Conservation (phyloP, 2,329 filamentous ascomycete species). For the Mariannaea sp. region DNA sequence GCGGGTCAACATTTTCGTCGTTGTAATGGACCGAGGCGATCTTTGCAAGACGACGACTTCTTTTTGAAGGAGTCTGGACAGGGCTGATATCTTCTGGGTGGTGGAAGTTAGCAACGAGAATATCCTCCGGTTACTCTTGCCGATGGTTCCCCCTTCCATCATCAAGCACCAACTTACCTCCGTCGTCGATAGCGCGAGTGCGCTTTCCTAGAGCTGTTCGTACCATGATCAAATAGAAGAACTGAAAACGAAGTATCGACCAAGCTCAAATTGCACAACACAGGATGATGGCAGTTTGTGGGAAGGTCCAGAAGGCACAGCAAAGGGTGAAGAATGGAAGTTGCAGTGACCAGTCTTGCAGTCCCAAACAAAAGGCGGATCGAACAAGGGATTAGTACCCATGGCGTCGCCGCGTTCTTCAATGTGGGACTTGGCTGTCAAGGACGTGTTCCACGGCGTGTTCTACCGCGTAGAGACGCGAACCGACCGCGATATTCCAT, state of each 20-base stretch:
- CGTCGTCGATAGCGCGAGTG: slow-evolving; percentile 37
- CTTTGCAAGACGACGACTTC: slow-evolving; percentile 50
- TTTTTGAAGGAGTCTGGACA: slow-evolving; percentile 49
- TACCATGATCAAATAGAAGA: slow-evolving; percentile 35
- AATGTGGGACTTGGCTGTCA: slow-evolving; percentile 14
- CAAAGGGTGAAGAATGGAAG: slow-evolving; percentile 26
- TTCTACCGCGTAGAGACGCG: slow-evolving; percentile 44
- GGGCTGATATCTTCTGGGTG: slow-evolving; percentile 29
- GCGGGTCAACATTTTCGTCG: slow-evolving; percentile 68
- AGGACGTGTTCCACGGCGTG: slow-evolving; percentile 35
- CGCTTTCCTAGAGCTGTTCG: slow-evolving; percentile 44
- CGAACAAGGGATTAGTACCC: slow-evolving; percentile 26
- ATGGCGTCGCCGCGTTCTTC: slow-evolving; percentile 33
- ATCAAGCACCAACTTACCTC: slow-evolving; percentile 35
- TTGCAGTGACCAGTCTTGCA: slow-evolving; percentile 21
- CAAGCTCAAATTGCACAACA: slow-evolving; percentile 19
- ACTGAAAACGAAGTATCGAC: slow-evolving; percentile 30
- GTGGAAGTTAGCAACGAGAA: slow-evolving; percentile 22
- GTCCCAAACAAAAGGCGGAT: slow-evolving; percentile 6
- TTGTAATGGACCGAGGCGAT: slow-evolving; percentile 52
- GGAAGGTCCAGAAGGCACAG: slow-evolving; percentile 1
- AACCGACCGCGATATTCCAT: slow-evolving; percentile 37
- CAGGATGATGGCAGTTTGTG: slow-evolving; percentile 27
- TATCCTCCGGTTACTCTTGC: slow-evolving; percentile 8
- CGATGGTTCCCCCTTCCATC: slow-evolving; percentile 2